Evolutionary conservation across 305 asterid genomes (phyloP), one percentile per base, ranked within the genome.

Genomic region (Withania somnifera): DNA sequence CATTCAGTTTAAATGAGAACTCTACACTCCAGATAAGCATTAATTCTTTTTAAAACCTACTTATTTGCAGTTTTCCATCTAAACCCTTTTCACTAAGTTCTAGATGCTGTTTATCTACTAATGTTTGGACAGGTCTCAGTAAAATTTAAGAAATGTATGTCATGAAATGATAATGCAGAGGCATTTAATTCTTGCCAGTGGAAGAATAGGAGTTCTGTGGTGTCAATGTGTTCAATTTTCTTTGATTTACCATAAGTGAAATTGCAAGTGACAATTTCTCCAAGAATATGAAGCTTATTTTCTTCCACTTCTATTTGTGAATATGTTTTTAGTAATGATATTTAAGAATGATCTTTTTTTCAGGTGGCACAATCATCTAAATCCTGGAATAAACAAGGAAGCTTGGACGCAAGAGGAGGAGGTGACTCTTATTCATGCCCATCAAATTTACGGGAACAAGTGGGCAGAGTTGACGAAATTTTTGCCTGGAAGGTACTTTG

Each of bases 361-460:
- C 71, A 89, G 90, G 82, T 90, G 99, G 98, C 99, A 97, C 90
- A 97, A 97, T 88, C 99, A 97, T 92, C 94, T 97, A 38, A 97
- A 97, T 88, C 99, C 99, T 80, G 85, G 86, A 89, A 97, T 97
- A 77, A 97, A 95, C 81, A 95, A 90, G 85, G 98, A 97, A 87
- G 97, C 99, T 71, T 97, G 99, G 99, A 97, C 98, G 40, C 99
- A 92, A 85, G 98, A 93, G 36, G 99, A 97, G 89, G 98, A 97
- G 88, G 84, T 97, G 87, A 90, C 94, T 83, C 87, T 97, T 78
- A 92, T 97, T 83, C 98, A 88, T n/a, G 98, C 99, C 81, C 99
- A 97, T 90, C 98, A 90, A 78, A 85, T 87, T 82, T 90, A 88
- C 42, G 93, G 93, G 80, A 90, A 90, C 87, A 90, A 92, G 88